These are phyloP conservation scores for Litchi chinensis DNA, from an alignment of 345 rosid species.

Conservation along the genomic window DNA sequence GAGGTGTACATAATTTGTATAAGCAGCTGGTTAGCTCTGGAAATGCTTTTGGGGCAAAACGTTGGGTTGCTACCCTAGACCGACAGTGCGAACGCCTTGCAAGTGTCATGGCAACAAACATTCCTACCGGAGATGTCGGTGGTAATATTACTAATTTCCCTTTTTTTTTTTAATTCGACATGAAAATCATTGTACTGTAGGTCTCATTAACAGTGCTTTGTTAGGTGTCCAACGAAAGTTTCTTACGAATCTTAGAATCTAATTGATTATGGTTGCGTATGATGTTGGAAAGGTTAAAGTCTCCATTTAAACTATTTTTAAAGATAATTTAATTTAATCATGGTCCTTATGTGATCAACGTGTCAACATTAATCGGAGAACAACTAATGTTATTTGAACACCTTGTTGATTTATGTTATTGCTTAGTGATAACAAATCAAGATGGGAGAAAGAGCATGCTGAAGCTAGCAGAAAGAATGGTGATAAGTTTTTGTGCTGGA, in stretches of 20 bases:
- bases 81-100: slow-evolving; percentile 85
- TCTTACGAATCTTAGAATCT: not conserved
- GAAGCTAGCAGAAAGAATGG: slow-evolving; percentile 83
- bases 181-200: not conserved
- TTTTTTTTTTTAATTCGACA: too few species aligned
- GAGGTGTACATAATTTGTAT: slow-evolving; percentile 61
- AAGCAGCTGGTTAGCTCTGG: slow-evolving; percentile 64
- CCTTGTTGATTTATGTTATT: not conserved
- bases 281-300: too few species aligned
- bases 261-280: too few species aligned
- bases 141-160: slow-evolving; percentile 32
- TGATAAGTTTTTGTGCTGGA: slow-evolving; percentile 70
- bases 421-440: slow-evolving; percentile 58
- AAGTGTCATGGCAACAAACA: slow-evolving; percentile 58
- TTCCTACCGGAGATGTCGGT: slow-evolving; percentile 54
- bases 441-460: slow-evolving; percentile 76
- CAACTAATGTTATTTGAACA: not conserved
- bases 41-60: slow-evolving; percentile 82
- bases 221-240: too few species aligned
- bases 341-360: not conserved
- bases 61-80: slow-evolving; percentile 83
- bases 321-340: too few species aligned
- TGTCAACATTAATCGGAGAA: not conserved
- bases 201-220: not conserved
- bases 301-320: too few species aligned